Conservation (phyloP, 1,284 basidiomycete species). For the Trametes polyzona region DNA sequence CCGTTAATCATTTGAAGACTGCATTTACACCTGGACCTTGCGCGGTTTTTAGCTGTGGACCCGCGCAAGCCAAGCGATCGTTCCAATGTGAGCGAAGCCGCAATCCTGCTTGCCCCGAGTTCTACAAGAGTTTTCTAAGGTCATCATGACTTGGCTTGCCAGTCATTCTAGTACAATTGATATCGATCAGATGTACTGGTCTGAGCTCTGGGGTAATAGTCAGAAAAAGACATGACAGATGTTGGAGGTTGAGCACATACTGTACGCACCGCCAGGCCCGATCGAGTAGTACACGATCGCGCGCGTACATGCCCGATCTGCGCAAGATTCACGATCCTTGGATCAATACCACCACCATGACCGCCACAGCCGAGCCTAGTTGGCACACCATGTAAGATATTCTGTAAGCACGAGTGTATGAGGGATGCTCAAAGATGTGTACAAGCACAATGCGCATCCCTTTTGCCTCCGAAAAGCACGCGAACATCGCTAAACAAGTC, state of each 20-base stretch:
- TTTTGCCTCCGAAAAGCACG: constrained; percentile 74
- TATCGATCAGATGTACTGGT: too few species aligned
- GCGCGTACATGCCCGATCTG: background rate
- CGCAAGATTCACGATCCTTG: constrained; percentile 1
- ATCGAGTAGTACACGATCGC: background rate
- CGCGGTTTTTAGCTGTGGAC: too few species aligned
- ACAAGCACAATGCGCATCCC: constrained; percentile 76
- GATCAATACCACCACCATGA: constrained; percentile 31
- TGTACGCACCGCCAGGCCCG: background rate
- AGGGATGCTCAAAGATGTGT: background rate
- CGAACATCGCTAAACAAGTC: constrained; percentile 75
- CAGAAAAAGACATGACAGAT: too few species aligned
- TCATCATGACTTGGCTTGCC: too few species aligned
- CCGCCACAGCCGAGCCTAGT: constrained; percentile 21
- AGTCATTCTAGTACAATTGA: background rate
- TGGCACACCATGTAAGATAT: constrained; percentile 38
- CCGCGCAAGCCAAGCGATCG: too few species aligned
- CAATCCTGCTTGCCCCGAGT: too few species aligned
- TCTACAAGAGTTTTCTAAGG: too few species aligned
- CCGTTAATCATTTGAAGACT: background rate
- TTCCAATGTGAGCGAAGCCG: too few species aligned
- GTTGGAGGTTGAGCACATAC: too few species aligned
- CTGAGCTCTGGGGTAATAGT: too few species aligned
- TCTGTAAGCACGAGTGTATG: too few species aligned
- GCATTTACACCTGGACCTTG: too few species aligned